phyloP scores from a whole-genome alignment of 2,329 filamentous ascomycete species.

The Berkeleyomyces basicola region DNA sequence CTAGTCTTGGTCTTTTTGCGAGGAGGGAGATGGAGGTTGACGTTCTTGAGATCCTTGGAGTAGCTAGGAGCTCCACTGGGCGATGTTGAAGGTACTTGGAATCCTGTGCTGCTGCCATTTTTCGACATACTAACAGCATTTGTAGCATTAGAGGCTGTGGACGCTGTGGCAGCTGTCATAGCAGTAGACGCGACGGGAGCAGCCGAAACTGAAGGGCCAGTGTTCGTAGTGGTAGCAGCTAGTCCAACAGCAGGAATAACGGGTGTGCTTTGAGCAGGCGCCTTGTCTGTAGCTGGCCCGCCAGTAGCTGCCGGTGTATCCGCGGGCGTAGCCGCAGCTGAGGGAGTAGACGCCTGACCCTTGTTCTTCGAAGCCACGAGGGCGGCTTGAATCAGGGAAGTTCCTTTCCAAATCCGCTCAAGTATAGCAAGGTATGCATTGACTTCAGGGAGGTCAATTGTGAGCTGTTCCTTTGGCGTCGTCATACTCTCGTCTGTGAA shows the following conservation, averaged over 20 bases:
- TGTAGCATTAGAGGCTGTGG: neutral
- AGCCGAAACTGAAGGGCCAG: neutral
- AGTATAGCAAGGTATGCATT: neutral
- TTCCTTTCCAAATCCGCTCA: neutral
- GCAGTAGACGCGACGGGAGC: neutral
- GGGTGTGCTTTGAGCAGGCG: neutral
- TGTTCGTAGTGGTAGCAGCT: neutral
- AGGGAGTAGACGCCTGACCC: neutral
- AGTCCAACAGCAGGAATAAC: neutral
- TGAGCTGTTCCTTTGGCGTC: neutral
- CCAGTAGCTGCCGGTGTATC: neutral
- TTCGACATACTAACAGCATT: neutral
- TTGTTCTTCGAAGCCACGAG: neutral
- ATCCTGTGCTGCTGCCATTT: neutral
- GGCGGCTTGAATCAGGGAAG: neutral
- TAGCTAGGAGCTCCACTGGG: constrained; percentile 44
- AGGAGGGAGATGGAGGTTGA: constrained; percentile 39
- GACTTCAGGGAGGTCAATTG: constrained; percentile 1
- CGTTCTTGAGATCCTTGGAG: constrained; percentile 26
- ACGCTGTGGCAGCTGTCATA: neutral
- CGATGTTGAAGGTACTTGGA: constrained; percentile 25
- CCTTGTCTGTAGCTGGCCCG: neutral
- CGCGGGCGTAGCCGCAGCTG: neutral
- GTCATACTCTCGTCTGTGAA: neutral
- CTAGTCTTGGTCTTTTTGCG: constrained; percentile 36